Base-by-base conservation (phyloP, 106 monocot genomes). In the Allium sativum region DNA sequence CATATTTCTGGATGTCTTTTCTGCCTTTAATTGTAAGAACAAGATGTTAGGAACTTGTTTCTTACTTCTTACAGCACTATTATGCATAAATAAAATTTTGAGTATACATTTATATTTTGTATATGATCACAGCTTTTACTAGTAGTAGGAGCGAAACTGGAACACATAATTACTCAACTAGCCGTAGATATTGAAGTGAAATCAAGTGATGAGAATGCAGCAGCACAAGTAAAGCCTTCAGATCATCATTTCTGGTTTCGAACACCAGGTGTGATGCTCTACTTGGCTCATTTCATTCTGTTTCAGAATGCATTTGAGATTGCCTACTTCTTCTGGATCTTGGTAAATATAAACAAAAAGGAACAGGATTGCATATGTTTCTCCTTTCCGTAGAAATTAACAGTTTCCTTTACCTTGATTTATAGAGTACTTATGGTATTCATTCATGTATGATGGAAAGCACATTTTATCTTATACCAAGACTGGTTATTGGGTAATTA, bases 271-370 rank as follows among this genome's bases (percentile, higher is more conserved):
- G 76, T 93, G 17, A 68, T 85, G 43, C 88, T 93, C 18, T 78
- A 85, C 58, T 45, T 93, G 40, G 78, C 89, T 18, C 93, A 93
- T 66, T 88, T 89, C 72, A 89, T 93, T 52, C 68, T 93, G 52
- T 93, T 93, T 55, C 93, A 93, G 64, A 93, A 93, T 65, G 72
- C 93, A 46, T 93, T 93, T 52, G 93, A 93, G 79, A 73, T 93
- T 19, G 93, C 80, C 16, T 85, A 85, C 71, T 84, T 93, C 88
- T 78, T 89, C 70, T 88, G 89, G 93, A 83, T 93, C 18, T 74
- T 58, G 88, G 93, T 93, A 82, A 66, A 70, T 57, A 61, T 44
- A n/a, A 19, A 17, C 0, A 20, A n/a, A 66, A 43, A 44, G 31
- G 5, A 10, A 58, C 18, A 50, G 11, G 52, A 17, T 70, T 20